Evolutionary conservation across 2,329 filamentous ascomycete genomes (phyloP), one percentile per base, ranked within the genome.

Genomic region (Fusarium pseudonygamai): DNA sequence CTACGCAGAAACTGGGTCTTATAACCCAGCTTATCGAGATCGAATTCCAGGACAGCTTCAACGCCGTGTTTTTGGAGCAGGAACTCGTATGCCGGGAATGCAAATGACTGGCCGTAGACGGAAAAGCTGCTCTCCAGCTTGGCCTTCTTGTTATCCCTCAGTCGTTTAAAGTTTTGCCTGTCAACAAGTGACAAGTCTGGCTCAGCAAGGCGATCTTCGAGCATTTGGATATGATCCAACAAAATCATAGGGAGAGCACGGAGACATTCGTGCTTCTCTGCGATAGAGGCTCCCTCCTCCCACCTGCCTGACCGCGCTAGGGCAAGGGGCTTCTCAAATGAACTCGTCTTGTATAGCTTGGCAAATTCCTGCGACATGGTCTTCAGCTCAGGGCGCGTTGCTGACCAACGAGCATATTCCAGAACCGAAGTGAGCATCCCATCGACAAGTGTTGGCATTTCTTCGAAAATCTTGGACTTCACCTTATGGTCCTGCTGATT

Each of bases 1-100:
- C 89, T 91, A 46, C 93, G 90, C 53, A 99, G 86, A 77, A 95
- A 99, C 58, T 87, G 87, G 2, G 94, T 97, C 62, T 97, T 88
- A 77, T 91, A 92, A n/a, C 84, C 84, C 57, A 89, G 84, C 73
- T 91, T 90, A 77, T 95, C 93, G 63, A 90, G 84, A 32, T 91
- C 86, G 67, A 93, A 93, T 76, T 91, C 88, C 60, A 99, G 87
- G 34, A 98, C 86, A 4, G 88, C 86, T 74, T 90, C 87, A 47
- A 93, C 86, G 50, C 92, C 88, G 62, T 89, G 88, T 76, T 89
- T 88, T 39, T 89, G 86, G 60, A 98, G 91, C 61, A 96, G 87
- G 71, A 92, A 91, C 64, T 93, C 89, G 80, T 97, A 98, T 70
- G 94, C 93, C 1, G 94, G 93, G 75, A 91, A 91, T 7, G 92